Conservation (phyloP, 257 asterid genomes). For the Solanum dulcamara region DNA sequence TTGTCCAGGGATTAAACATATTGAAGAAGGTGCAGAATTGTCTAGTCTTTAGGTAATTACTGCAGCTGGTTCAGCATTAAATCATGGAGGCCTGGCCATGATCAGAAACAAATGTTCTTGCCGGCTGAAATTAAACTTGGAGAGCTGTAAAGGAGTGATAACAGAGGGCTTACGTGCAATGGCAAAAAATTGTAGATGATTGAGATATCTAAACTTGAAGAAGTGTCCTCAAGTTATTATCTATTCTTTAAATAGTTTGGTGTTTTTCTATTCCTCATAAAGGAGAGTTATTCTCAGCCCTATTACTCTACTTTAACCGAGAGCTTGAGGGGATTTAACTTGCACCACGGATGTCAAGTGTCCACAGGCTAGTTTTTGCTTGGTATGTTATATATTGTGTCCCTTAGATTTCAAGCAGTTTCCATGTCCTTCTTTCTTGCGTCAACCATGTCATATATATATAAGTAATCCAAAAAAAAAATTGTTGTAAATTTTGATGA, state of each 20-base stretch:
- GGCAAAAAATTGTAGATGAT: neutral
- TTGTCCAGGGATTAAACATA: neutral
- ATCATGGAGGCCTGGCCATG: neutral
- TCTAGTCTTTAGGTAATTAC: slow-evolving; percentile 1
- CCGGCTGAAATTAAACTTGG: neutral
- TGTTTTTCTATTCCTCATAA: neutral
- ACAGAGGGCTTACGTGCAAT: neutral
- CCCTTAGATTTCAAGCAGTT: neutral
- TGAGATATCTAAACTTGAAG: slow-evolving; percentile 1
- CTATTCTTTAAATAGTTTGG: neutral
- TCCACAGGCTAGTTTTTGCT: neutral
- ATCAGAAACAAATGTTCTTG: slow-evolving; percentile 1
- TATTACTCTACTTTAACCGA: neutral
- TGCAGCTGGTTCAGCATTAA: neutral
- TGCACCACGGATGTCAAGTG: slow-evolving; percentile 2
- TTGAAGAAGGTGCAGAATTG: neutral
- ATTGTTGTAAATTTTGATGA: neutral
- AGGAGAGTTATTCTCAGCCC: neutral
- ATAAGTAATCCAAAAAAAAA: neutral
- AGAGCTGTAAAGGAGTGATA: neutral
- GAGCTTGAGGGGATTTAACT: neutral
- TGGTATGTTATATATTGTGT: neutral
- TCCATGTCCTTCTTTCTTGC: neutral
- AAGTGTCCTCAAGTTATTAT: neutral
- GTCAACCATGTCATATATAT: neutral